phyloP scores from a whole-genome alignment of 2,329 filamentous ascomycete genomes.

The Exserohilum turcica region DNA sequence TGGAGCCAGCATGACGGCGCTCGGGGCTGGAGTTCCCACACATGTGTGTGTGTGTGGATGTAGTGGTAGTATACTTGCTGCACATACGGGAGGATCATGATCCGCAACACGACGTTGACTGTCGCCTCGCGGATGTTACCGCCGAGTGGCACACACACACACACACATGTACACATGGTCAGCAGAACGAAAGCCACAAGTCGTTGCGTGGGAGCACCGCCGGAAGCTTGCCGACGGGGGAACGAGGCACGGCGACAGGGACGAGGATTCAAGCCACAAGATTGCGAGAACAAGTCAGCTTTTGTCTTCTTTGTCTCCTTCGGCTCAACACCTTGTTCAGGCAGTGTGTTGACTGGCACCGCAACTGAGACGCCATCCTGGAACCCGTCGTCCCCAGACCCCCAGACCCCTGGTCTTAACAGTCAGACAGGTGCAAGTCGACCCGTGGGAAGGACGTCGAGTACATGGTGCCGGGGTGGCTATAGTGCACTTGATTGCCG shows the following conservation, averaged over 20 bases:
- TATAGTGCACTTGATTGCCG: constrained; percentile 8
- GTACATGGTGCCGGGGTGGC: not conserved
- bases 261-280: no score
- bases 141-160: no score
- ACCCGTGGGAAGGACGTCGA: not conserved
- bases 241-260: no score
- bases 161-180: no score
- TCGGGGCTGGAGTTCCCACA: constrained; percentile 17
- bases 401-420: no score
- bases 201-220: no score
- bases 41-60: constrained; percentile 15
- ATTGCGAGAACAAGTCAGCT: not conserved
- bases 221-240: not conserved
- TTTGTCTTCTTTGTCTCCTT: not conserved
- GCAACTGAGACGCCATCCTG: no score
- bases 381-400: no score
- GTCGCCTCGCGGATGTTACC: constrained; percentile 6
- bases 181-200: no score
- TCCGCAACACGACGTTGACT: constrained; percentile 18
- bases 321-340: not conserved
- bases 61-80: no score
- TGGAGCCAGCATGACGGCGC: constrained; percentile 12
- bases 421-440: no score
- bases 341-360: no score
- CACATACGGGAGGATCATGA: constrained; percentile 27